Percentiles rank a stretch among this genome's conserved stretches.
Conservation (phyloP, 441 rosid genomes). For the Manihot esculenta region DNA sequence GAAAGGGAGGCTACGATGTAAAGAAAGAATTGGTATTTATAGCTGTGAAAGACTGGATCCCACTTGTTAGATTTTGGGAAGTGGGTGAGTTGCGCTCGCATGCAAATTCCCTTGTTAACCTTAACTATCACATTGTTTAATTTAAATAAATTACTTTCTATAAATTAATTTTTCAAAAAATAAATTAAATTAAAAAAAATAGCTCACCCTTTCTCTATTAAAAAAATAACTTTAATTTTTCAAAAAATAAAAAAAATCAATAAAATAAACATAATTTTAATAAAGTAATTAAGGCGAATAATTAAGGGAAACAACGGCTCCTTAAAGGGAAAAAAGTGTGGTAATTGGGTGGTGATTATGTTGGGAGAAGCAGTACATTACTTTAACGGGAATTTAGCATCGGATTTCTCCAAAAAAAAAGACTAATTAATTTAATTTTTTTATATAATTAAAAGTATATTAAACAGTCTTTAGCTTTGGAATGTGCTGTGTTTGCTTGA, state of each 20-base stretch:
- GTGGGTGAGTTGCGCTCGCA: not conserved
- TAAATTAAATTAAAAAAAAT: too few relatives aligned
- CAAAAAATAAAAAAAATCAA: too few relatives aligned
- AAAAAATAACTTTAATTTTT: too few relatives aligned
- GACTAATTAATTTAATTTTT: not conserved
- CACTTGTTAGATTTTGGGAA: slow-evolving; percentile 18
- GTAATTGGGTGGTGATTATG: slow-evolving; percentile 20
- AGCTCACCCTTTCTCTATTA: too few relatives aligned
- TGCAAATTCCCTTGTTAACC: slow-evolving; percentile 6
- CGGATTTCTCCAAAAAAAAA: not conserved
- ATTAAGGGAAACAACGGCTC: slow-evolving; percentile 27
- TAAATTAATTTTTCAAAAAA: too few relatives aligned
- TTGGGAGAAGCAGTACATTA: not conserved
- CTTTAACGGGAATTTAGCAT: slow-evolving; percentile 13
- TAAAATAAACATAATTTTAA: too few relatives aligned
- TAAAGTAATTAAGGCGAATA: too few relatives aligned
- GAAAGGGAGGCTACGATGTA: not conserved
- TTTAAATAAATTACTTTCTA: too few relatives aligned
- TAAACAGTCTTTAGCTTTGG: not conserved
- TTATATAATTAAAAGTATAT: not conserved
- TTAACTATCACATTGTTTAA: too few relatives aligned
- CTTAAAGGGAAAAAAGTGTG: slow-evolving; percentile 17
- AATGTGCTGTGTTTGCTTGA: slow-evolving; percentile 12
- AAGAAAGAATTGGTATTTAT: slow-evolving; percentile 36
- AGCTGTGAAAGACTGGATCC: slow-evolving; percentile 31